phyloP scores from a whole-genome alignment of 495 filamentous ascomycete species.

The Melanomma pulvis-pyrius region DNA sequence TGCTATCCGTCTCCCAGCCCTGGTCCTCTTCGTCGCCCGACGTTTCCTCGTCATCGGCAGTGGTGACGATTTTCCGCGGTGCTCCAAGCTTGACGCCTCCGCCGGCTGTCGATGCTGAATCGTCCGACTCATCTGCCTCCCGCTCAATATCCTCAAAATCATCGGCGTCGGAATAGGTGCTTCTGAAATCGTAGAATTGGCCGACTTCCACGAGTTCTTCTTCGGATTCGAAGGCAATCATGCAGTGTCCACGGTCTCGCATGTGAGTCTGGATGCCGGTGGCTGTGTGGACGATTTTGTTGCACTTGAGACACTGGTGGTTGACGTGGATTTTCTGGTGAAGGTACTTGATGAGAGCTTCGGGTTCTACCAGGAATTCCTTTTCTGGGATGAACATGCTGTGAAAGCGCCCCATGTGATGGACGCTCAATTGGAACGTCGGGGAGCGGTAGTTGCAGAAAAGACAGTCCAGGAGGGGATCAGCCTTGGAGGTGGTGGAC shows the following conservation, averaged over 20 bases:
- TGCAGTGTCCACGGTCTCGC: constrained; percentile 94
- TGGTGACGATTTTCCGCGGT: constrained; percentile 30
- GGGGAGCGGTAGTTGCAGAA: constrained; percentile 87
- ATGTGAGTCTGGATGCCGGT: constrained; percentile 89
- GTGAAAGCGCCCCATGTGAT: constrained; percentile 89
- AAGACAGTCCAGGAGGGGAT: constrained; percentile 69
- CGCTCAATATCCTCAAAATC: constrained; percentile 39
- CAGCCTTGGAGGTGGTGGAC: constrained; percentile 25
- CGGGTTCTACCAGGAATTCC: constrained; percentile 74
- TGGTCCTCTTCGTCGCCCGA: constrained; percentile 51
- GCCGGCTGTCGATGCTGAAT: constrained; percentile 48
- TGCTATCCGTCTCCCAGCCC: constrained; percentile 93
- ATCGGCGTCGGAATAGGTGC: constrained; percentile 83
- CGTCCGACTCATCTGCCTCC: constrained; percentile 51
- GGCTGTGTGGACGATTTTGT: constrained; percentile 70
- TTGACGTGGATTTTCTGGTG: constrained; percentile 73
- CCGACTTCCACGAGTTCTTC: constrained; percentile 93
- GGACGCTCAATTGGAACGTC: constrained; percentile 68
- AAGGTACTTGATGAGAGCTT: constrained; percentile 78
- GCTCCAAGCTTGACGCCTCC: constrained; percentile 62
- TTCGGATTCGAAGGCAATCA: constrained; percentile 88
- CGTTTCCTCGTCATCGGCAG: constrained; percentile 18
- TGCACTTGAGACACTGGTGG: constrained; percentile 83
- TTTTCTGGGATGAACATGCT: constrained; percentile 96
- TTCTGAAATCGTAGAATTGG: constrained; percentile 97